Evolutionary conservation across 2,329 filamentous ascomycete genomes (phyloP).

Genomic region (Aplosporella prunicola): DNA sequence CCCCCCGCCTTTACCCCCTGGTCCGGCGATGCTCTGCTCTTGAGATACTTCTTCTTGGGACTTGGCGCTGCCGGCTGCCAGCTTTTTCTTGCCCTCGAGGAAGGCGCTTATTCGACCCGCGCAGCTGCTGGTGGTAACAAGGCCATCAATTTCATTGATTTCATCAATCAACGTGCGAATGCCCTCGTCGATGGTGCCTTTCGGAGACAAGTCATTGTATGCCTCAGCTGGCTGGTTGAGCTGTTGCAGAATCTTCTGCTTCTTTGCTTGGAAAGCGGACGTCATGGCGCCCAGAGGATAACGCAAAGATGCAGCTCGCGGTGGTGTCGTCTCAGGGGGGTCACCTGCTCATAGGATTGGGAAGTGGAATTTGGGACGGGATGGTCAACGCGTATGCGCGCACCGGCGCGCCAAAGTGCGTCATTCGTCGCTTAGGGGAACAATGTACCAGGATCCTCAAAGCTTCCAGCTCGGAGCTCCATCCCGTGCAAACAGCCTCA

Average conservation of each 20-base stretch:
- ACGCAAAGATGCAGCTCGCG: background rate
- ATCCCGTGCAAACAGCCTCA: no score
- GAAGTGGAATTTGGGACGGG: no score
- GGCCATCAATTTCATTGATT: conserved; percentile 64
- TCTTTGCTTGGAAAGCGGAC: conserved; percentile 43
- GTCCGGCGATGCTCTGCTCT: conserved; percentile 42
- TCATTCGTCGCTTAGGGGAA: conserved; percentile 9
- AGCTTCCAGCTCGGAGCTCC: no score
- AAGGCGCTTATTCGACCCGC: conserved; percentile 82
- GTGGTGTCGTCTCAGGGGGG: no score
- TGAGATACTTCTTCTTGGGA: conserved; percentile 14
- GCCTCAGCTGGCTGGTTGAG: conserved; percentile 58
- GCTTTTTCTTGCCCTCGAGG: conserved; percentile 60
- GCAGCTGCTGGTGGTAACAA: conserved; percentile 90
- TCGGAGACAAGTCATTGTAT: conserved; percentile 79
- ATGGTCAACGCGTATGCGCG: no score
- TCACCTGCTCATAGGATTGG: no score
- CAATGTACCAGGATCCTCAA: no score
- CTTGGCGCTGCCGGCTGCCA: conserved; percentile 12
- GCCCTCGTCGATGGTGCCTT: conserved; percentile 72
- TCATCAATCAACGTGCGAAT: conserved; percentile 69
- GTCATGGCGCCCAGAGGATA: conserved; percentile 16
- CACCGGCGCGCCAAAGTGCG: conserved; percentile 9
- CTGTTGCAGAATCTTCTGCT: conserved; percentile 61
- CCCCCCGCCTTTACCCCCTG: conserved; percentile 79